Conservation (phyloP, 164 flowering plant genomes). For the Akebia trifoliata region DNA sequence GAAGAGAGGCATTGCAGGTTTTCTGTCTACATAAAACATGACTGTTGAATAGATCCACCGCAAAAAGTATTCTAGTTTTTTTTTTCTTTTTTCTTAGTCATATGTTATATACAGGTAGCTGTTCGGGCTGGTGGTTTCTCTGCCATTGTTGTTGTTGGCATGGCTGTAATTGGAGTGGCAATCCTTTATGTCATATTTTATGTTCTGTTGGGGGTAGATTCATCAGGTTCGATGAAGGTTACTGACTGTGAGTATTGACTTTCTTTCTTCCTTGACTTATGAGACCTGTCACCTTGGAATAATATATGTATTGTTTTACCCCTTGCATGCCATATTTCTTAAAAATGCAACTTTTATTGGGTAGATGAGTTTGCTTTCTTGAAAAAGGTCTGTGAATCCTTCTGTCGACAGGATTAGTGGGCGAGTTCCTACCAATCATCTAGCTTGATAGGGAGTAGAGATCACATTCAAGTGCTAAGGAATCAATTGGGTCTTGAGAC, state of each 20-base stretch:
- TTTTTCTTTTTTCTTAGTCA: slow-evolving; percentile 1
- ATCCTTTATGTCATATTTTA: slow-evolving; percentile 83
- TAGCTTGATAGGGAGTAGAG: too few relatives aligned
- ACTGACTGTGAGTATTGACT: slow-evolving; percentile 72
- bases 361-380: too few relatives aligned
- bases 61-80: too few relatives aligned
- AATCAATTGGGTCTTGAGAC: too few relatives aligned
- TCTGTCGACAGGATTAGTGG: too few relatives aligned
- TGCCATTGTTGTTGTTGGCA: slow-evolving; percentile 89
- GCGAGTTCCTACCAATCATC: too few relatives aligned
- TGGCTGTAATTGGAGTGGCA: slow-evolving; percentile 94
- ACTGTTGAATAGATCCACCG: neutral
- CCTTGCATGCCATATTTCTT: neutral
- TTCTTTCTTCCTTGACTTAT: slow-evolving; percentile 1
- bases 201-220: slow-evolving; percentile 82
- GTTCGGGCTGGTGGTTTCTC: slow-evolving; percentile 99
- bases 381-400: too few relatives aligned
- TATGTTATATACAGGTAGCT: slow-evolving; percentile 59
- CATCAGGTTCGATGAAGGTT: slow-evolving; percentile 86
- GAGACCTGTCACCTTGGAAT: neutral
- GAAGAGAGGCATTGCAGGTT: slow-evolving; percentile 98
- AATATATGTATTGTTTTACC: neutral
- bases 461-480: too few relatives aligned
- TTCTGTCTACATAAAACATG: slow-evolving; percentile 1
- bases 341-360: too few relatives aligned